phyloP scores from a whole-genome alignment of 768 basidiomycete genomes.

The Tricholoma furcatifolium region DNA sequence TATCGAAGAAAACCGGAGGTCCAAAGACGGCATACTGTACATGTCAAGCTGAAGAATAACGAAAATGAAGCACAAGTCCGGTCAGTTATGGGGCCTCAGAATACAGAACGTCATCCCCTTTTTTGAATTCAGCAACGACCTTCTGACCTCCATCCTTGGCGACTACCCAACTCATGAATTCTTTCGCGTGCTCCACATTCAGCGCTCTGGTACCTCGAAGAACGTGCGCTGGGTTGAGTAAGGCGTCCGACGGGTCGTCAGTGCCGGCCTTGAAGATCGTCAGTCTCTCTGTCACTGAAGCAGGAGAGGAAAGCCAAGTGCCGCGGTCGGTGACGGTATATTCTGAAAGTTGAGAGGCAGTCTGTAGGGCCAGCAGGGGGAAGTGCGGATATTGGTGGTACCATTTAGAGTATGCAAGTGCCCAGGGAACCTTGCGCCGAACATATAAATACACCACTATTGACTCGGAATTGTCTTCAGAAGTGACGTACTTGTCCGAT shows the following conservation, averaged over 20 bases:
- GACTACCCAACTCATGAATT: slow-evolving; percentile 46
- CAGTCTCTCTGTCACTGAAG: slow-evolving; percentile 29
- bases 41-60: too few relatives aligned
- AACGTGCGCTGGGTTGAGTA: slow-evolving; percentile 50
- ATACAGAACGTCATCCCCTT: slow-evolving; percentile 31
- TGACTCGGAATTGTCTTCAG: not conserved
- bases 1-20: too few relatives aligned
- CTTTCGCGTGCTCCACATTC: slow-evolving; percentile 28
- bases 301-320: slow-evolving; percentile 43
- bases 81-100: slow-evolving; percentile 22
- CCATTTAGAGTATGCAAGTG: slow-evolving; percentile 49
- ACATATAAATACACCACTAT: not conserved
- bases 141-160: slow-evolving; percentile 40
- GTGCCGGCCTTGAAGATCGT: slow-evolving; percentile 39
- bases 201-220: slow-evolving; percentile 32
- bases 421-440: slow-evolving; percentile 51
- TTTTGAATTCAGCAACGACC: slow-evolving; percentile 38
- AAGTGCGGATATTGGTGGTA: slow-evolving; percentile 58
- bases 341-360: slow-evolving; percentile 45
- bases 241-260: slow-evolving; percentile 36
- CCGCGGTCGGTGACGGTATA: slow-evolving; percentile 56
- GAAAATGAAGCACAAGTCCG: too few relatives aligned
- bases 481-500: not conserved
- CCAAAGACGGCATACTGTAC: too few relatives aligned
- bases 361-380: slow-evolving; percentile 46